A percentile compares a stretch with the other conserved stretches of the same genome.
Evolutionary conservation across 2,329 filamentous ascomycete species (phyloP).

Genomic region (Botrytis deweyae): DNA sequence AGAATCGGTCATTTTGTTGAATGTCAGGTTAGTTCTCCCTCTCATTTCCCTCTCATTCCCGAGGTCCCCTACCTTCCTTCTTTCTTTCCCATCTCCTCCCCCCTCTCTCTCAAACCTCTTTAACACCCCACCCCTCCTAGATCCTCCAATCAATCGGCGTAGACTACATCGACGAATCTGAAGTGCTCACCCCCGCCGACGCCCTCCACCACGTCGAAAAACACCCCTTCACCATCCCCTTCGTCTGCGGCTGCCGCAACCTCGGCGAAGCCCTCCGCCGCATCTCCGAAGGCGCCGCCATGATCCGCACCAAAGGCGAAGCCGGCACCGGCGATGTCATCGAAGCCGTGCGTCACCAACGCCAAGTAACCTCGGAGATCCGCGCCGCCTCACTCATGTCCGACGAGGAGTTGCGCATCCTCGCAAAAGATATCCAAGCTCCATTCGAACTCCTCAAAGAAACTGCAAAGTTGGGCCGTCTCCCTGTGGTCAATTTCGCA

Average conservation of each 20-base stretch:
- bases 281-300: conserved; percentile 90
- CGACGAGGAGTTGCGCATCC: conserved; percentile 72
- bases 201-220: conserved; percentile 91
- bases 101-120: not conserved
- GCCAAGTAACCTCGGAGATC: conserved; percentile 82
- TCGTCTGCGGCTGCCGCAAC: conserved; percentile 95
- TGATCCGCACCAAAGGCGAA: conserved; percentile 99
- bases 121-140: conserved; percentile 44
- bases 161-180: conserved; percentile 97
- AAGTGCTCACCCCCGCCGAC: conserved; percentile 95
- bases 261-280: conserved; percentile 88
- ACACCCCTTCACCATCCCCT: conserved; percentile 75
- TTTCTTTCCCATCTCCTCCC: not conserved
- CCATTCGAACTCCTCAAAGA: conserved; percentile 79
- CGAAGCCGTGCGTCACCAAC: conserved; percentile 95
- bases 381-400: conserved; percentile 63
- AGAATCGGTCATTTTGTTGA: conserved; percentile 97
- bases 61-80: no score
- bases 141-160: conserved; percentile 93
- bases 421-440: conserved; percentile 78
- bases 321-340: conserved; percentile 96
- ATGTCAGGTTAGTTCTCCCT: conserved; percentile 63
- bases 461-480: conserved; percentile 79
- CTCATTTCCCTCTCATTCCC: not conserved
- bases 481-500: conserved; percentile 97